These are phyloP conservation scores for Fomitopsis betulina DNA, from an alignment of 1,284 basidiomycete species.

Conservation along the genomic window DNA sequence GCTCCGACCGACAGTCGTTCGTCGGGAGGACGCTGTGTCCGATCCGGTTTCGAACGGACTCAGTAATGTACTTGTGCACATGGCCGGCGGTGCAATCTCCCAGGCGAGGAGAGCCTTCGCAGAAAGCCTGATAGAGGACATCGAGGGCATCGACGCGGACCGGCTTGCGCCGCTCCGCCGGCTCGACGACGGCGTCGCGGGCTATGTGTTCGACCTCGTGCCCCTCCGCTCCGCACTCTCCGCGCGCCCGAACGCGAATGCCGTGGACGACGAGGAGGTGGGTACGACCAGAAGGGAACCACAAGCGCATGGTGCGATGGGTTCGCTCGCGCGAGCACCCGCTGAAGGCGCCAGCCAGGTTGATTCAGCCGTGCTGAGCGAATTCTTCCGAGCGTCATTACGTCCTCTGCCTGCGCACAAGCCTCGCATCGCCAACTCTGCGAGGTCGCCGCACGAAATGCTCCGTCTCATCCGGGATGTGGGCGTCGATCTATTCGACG, in stretches of 20 bases:
- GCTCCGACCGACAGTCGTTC: conserved; percentile 24
- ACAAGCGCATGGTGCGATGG: background rate
- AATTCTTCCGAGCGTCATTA: conserved; percentile 57
- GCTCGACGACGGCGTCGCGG: conserved; percentile 63
- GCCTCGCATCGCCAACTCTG: conserved; percentile 55
- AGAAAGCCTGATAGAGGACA: conserved; percentile 47
- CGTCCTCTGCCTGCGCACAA: conserved; percentile 46
- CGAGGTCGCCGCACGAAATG: conserved; percentile 67
- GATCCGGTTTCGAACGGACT: background rate
- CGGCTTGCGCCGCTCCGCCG: conserved; percentile 44
- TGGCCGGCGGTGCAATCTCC: conserved; percentile 54
- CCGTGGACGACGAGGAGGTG: background rate
- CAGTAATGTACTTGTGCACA: conserved; percentile 55
- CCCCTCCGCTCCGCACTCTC: conserved; percentile 38
- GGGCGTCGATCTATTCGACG: conserved; percentile 74
- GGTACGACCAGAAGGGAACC: background rate
- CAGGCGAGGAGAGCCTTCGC: conserved; percentile 63
- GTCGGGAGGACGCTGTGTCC: background rate
- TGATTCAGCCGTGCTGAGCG: conserved; percentile 8
- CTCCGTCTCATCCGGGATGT: conserved; percentile 56
- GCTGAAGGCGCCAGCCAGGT: background rate
- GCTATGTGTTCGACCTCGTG: conserved; percentile 66
- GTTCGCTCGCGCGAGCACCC: background rate
- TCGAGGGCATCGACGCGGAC: conserved; percentile 52
- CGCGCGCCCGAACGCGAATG: background rate